These are phyloP conservation scores for Bruguiera hainesii DNA, from an alignment of 441 rosid species.

Conservation along the genomic window DNA sequence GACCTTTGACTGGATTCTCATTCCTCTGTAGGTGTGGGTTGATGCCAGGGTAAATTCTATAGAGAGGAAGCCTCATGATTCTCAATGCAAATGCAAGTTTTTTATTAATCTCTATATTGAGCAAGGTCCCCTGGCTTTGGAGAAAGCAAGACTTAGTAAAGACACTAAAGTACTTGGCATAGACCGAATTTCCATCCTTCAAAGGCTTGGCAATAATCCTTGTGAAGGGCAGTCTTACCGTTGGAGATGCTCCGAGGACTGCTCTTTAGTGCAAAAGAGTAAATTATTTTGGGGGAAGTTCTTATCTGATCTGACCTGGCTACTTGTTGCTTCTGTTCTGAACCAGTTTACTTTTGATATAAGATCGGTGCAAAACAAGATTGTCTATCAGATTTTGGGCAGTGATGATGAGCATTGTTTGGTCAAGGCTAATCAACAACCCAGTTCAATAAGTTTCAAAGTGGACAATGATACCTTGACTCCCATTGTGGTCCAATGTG, in stretches of 20 bases:
- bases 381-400: slow-evolving; percentile 60
- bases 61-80: slow-evolving; percentile 71
- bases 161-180: slow-evolving; percentile 46
- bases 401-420: slow-evolving; percentile 28
- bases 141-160: slow-evolving; percentile 45
- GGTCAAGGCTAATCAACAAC: slow-evolving; percentile 19
- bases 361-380: slow-evolving; percentile 51
- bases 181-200: slow-evolving; percentile 56
- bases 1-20: slow-evolving; percentile 1
- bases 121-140: slow-evolving; percentile 57
- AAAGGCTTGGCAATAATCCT: slow-evolving; percentile 50
- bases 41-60: slow-evolving; percentile 78
- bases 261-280: slow-evolving; percentile 42
- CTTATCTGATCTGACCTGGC: slow-evolving; percentile 63
- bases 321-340: slow-evolving; percentile 55
- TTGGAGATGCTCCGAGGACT: slow-evolving; percentile 65
- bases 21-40: slow-evolving; percentile 55
- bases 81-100: slow-evolving; percentile 60
- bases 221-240: slow-evolving; percentile 49
- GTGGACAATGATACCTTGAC: slow-evolving; percentile 42
- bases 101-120: slow-evolving; percentile 48
- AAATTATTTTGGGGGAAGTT: slow-evolving; percentile 66
- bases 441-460: slow-evolving; percentile 45
- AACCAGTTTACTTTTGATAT: slow-evolving; percentile 52
- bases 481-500: slow-evolving; percentile 40